phyloP scores from a whole-genome alignment of 208 protist species.

The Acanthamoeba sp. region DNA sequence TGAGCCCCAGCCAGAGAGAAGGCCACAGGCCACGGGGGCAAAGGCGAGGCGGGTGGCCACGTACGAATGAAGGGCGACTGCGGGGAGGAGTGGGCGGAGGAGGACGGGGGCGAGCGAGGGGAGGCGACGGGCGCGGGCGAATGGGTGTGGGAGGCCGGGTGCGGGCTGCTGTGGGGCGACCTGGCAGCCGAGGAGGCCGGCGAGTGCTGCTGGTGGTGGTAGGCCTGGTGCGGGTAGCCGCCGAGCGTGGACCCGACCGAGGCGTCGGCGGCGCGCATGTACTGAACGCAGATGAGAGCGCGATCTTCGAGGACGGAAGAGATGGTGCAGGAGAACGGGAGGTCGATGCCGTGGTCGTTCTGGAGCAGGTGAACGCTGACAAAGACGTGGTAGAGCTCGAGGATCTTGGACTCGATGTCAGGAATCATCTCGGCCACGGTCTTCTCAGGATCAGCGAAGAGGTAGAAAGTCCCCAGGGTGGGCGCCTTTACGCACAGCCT shows the following conservation, averaged over 20 bases:
- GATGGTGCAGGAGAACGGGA: conserved; percentile 66
- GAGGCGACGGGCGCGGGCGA: background rate
- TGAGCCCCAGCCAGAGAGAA: background rate
- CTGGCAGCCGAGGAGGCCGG: background rate
- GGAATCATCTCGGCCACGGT: conserved; percentile 60
- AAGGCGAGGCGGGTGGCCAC: conserved; percentile 31
- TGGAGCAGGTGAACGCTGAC: conserved; percentile 52
- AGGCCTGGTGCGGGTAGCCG: background rate
- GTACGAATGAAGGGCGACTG: conserved; percentile 25
- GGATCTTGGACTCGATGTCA: conserved; percentile 71
- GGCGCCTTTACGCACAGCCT: conserved; percentile 65
- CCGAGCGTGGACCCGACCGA: background rate
- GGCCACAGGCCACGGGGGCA: background rate
- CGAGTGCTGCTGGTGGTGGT: background rate
- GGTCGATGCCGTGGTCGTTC: conserved; percentile 68
- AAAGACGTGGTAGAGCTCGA: conserved; percentile 59
- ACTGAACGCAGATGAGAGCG: conserved; percentile 65
- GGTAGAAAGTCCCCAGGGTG: conserved; percentile 66
- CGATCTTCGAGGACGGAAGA: conserved; percentile 58
- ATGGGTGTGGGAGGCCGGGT: background rate
- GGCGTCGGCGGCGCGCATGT: conserved; percentile 35
- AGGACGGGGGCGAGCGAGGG: background rate
- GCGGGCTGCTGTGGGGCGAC: background rate
- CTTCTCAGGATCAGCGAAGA: conserved; percentile 56
- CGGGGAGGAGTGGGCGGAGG: background rate